Base-by-base conservation (phyloP, 1,284 basidiomycete species). In the Trichosporon inkin region DNA sequence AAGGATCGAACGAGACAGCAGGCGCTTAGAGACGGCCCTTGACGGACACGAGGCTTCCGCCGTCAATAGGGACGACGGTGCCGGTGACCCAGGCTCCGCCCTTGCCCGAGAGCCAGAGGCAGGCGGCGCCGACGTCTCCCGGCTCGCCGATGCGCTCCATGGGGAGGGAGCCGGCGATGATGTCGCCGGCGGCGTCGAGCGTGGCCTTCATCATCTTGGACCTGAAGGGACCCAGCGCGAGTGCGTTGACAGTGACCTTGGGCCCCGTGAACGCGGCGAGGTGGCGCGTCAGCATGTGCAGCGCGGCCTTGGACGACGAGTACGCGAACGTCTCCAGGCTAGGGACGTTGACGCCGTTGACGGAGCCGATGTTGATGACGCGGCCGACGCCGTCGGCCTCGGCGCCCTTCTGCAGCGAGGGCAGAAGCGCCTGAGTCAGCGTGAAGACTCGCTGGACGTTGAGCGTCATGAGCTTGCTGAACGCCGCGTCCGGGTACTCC, bases 401-500 rank as follows among this genome's bases (percentile, higher is more conserved):
- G 1, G 82, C 83, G 11, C 81, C 84, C 13, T 79, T 80, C 6
- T 83, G 82, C 14, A 88, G 80, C 20, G 88, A 74, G 2, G 86
- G 87, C 0, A 87, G 74, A 17, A 85, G 79, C 68, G 84, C 84
- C 71, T 88, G 87, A 6, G 85, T 87, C 37, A 88, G 72, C 0
- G 84, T 87, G 71, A 88, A 88, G 2, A 87, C 86, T 3, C 86
- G 81, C 68, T 87, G 85, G 22, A 88, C 71, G 72, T 88, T 88
- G 56, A 88, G 77, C 10, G 82, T 86, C 53, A 88, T 71, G 53
- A 88, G 68, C 67, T 75, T 72, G 61, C 64, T 67, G 62, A 73
- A 72, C 19, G 74, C 75, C 16, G 58, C n/a, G 59, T 78, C 85
- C 44, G 84, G 82, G 71, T 85, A 85, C 6, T 82, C 80, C 53